Evolutionary conservation across 768 basidiomycete species (phyloP), one percentile per base, ranked within the genome.

Genomic region (Mycena floridula): DNA sequence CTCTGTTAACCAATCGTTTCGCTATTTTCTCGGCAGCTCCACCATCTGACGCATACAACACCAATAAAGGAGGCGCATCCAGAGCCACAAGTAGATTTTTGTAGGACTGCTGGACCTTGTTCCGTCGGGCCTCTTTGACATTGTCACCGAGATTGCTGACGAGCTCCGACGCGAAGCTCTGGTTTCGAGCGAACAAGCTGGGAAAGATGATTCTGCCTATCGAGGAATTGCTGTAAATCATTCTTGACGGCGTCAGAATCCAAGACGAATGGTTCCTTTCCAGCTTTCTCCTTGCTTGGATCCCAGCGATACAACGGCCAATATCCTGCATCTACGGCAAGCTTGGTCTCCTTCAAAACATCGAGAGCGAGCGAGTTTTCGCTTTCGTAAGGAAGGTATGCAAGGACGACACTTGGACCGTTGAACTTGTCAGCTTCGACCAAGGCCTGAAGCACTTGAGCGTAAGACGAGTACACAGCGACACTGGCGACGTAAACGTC

Each of bases 251-350:
- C 74, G 53, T 95, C 90, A 3, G 90, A 93, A 65, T 98, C 96
- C 47, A 99, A 81, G 11, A 77, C 75, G 72, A 99, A 99, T 13
- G 89, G 85, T 50, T 94, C 91, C 58, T 82, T 73, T 32, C 85
- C 85, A 36, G 63, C 65, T 21, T 63, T 65, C 55, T 93, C 89
- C 61, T 88, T 86, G 55, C 76, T 74, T 0, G 96, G 96, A 63
- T 99, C 85, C 94, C 95, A 99, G 45, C 96, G 79, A 73, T 98
- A 99, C 42, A 98, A 70, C 0, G 95, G 95, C 96, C 96, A 98
- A 66, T 94, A 95, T 3, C 95, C 95, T 8, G 88, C 77, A 54
- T 97, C 94, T 30, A 98, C 89, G 5, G 95, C 95, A 40, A 92
- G 77, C 61, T 98, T 99, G 21, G 94, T 99, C 70, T 95, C 92